Base-by-base conservation (phyloP, 2,329 filamentous ascomycete genomes). In the Cytospora mali region DNA sequence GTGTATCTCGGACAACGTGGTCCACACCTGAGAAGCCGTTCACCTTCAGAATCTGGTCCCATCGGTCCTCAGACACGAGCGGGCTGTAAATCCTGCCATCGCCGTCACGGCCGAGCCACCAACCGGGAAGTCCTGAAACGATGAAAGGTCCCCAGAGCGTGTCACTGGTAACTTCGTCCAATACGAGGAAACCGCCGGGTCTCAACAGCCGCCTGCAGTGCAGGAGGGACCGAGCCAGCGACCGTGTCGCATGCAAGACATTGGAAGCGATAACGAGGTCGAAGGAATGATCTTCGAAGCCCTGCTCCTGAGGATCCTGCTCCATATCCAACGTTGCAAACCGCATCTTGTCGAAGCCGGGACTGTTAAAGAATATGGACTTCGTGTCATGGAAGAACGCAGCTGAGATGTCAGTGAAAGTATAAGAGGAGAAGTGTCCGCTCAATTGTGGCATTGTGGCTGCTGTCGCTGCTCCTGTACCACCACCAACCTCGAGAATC, bases 331-430 rank as follows among this genome's bases (percentile, higher is more conserved):
- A 64, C 0, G 66, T 62, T 52, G 16, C 21, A 48, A 18, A 64
- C 1, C 25, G 28, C 52, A 61, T 49, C 21, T 50, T 58, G 9
- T 49, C n/a, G 6, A 4, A 13, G 21, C 16, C 6, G n/a, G n/a
- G n/a, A n/a, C n/a, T n/a, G 16, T 13, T 25, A 11, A 3, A 39
- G 16, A 50, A 23, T 4, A n/a, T 14, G 6, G 25, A 9, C 25
- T 53, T 28, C 11, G 54, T 75, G 1, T 69, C 60, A 6, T 72
- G 70, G 53, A 81, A 78, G 68, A 76, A 76, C 16, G 69, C 72
- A 1, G 70, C 54, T 0, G 74, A 74, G 16, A 78, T 72, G 58
- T 81, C 78, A 0, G 80, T 81, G 68, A 72, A 82, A 0, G 75
- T 78, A 64, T 80, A 81, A 6, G 72, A 71, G 1, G 69, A 64